These are phyloP conservation scores for Phlyctochytrium planicorne DNA, from an alignment of 192 early-diverging fungal species.

Conservation along the genomic window DNA sequence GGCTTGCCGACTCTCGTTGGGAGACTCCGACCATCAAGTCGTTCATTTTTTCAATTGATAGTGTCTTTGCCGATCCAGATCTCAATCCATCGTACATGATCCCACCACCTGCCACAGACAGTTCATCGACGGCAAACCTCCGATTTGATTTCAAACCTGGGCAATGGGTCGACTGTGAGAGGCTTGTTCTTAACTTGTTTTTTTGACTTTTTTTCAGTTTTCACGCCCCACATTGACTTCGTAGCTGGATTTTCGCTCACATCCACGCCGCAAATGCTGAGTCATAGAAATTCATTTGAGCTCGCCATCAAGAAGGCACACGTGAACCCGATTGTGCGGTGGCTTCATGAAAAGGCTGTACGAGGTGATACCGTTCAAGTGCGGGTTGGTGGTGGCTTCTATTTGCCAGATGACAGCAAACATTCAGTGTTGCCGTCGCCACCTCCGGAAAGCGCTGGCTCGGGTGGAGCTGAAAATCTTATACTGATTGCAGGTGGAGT, in stretches of 20 bases:
- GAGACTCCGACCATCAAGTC: not conserved
- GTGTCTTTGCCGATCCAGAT: not conserved
- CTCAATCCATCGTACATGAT: not conserved
- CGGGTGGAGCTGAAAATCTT: not conserved
- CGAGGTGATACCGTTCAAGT: not conserved
- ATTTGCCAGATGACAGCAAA: not conserved
- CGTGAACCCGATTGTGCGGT: not conserved
- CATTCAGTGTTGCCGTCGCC: no score
- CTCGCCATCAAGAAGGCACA: conserved; percentile 1
- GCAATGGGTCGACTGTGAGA: not conserved
- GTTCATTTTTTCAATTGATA: not conserved
- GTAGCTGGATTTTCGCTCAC: not conserved
- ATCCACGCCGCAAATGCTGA: not conserved
- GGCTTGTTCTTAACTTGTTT: no score
- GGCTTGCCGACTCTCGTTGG: not conserved
- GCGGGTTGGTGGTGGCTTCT: not conserved
- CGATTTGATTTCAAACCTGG: not conserved
- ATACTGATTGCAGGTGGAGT: not conserved
- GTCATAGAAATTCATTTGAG: not conserved
- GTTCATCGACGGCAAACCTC: no score
- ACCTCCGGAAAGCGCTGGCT: not conserved
- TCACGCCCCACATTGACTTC: not conserved
- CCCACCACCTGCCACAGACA: no score
- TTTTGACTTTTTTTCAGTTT: no score
- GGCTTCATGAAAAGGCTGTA: not conserved